Conservation (phyloP, 2,329 filamentous ascomycete species). For the Trichoderma afroharzianum region DNA sequence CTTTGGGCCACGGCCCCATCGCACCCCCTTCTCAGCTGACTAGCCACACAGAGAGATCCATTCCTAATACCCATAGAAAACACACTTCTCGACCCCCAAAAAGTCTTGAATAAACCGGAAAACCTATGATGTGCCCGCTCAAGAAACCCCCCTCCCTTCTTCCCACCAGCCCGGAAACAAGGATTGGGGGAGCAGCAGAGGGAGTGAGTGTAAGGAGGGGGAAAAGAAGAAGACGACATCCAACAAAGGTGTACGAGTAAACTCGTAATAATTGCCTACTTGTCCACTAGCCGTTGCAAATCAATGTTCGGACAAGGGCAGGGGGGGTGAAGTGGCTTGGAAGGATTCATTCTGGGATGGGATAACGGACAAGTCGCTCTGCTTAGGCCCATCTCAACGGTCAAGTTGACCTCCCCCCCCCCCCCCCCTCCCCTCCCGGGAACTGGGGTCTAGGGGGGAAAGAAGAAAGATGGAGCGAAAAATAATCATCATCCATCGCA, state of each 20-base stretch:
- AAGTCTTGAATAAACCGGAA: neutral
- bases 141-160: neutral
- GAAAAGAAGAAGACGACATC: neutral
- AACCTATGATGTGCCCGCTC: neutral
- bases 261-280: neutral
- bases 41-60: neutral
- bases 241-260: neutral
- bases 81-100: neutral
- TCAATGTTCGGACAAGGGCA: neutral
- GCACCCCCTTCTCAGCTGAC: neutral
- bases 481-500: neutral
- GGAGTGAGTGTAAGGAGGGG: neutral
- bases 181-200: neutral
- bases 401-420: neutral
- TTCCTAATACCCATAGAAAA: neutral
- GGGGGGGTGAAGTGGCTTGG: neutral
- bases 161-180: neutral
- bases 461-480: neutral
- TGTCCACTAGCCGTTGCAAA: slow-evolving; percentile 11
- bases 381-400: slow-evolving; percentile 7
- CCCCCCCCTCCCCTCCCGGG: too few species aligned
- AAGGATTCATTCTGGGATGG: neutral
- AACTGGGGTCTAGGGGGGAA: neutral
- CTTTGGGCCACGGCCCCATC: neutral
- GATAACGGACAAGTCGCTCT: neutral